Evolutionary conservation across 192 early-diverging fungal species (phyloP).

Genomic region (Fimicolochytrium jonesii): DNA sequence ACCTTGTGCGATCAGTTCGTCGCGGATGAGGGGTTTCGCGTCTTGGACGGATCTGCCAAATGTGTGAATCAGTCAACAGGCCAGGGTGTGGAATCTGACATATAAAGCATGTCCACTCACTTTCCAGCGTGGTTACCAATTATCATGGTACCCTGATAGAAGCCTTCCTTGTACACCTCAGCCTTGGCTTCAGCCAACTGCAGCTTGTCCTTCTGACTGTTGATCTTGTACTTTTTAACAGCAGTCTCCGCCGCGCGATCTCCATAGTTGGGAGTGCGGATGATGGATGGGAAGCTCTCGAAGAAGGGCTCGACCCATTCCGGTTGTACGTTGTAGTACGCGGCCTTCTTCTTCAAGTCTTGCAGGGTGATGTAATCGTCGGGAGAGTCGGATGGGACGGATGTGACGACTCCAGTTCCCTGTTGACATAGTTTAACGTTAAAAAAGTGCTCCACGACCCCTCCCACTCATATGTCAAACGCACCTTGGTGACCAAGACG

Average conservation of each 20-base stretch:
- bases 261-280: conserved; percentile 81
- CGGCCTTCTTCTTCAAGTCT: conserved; percentile 92
- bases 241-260: conserved; percentile 77
- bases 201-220: conserved; percentile 91
- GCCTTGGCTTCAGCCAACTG: conserved; percentile 94
- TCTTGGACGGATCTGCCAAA: conserved; percentile 87
- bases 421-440: conserved; percentile 7
- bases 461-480: too few species aligned
- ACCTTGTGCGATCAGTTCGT: conserved; percentile 64
- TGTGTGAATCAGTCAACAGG: conserved; percentile 16
- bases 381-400: conserved; percentile 97
- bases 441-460: too few species aligned
- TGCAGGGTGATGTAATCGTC: conserved; percentile 90
- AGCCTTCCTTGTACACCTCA: conserved; percentile 94
- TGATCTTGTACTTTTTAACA: conserved; percentile 90
- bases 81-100: too few species aligned
- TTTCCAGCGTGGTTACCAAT: conserved; percentile 79
- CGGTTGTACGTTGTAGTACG: conserved; percentile 82
- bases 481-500: conserved; percentile 78
- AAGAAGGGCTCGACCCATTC: conserved; percentile 80
- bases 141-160: conserved; percentile 85
- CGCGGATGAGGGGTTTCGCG: conserved; percentile 80
- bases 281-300: conserved; percentile 66
- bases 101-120: conserved; percentile 1
- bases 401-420: conserved; percentile 98